Evolutionary conservation across 768 basidiomycete genomes (phyloP), one percentile per base, ranked within the genome.

Genomic region (Neoboletus brunneissimus): DNA sequence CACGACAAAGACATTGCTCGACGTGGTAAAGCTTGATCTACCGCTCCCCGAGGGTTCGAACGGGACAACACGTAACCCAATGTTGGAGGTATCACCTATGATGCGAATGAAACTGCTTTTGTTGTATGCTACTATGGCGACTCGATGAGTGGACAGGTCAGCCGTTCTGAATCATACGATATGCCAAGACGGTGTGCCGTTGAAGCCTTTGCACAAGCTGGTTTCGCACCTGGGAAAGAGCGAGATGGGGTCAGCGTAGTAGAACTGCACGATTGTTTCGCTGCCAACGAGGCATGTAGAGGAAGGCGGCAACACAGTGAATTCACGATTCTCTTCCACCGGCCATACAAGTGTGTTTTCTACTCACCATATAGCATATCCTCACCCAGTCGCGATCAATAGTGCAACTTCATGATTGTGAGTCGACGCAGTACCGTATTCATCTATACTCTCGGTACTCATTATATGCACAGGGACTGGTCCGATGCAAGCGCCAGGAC

Each of bases 241-340:
- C 74, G 90, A 43, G 83, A 89, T 55, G 79, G 87, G 55, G 86
- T 94, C 15, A 88, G 88, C n/a, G 89, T 93, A 0, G 73, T 94
- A 8, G 92, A 94, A 67, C 76, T 94, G 9, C 91, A 94, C 57
- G 91, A 94, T 62, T 94, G 92, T 67, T 94, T 92, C 68, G 80
- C 89, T 54, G 78, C 88, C 11, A 89, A 91, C 64, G 89, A 93
- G 78, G 90, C 85, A 62, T 12, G 73, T 60, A 22, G 4, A 2
- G 1, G 75, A 77, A 4, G 83, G 85, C 0, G 89, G 94, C 64
- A 91, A 89, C 64, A 94, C 92, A 13, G 89, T 88, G 58, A 55
- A 82, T 67, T 2, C 1, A 22, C 44, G 8, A 13, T 34, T n/a
- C 10, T 11, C 16, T 18, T 42, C 15, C 35, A 7, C 4, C 23